These are phyloP conservation scores for Penicillium riverlandense DNA, from an alignment of 495 filamentous ascomycete species.

Conservation along the genomic window DNA sequence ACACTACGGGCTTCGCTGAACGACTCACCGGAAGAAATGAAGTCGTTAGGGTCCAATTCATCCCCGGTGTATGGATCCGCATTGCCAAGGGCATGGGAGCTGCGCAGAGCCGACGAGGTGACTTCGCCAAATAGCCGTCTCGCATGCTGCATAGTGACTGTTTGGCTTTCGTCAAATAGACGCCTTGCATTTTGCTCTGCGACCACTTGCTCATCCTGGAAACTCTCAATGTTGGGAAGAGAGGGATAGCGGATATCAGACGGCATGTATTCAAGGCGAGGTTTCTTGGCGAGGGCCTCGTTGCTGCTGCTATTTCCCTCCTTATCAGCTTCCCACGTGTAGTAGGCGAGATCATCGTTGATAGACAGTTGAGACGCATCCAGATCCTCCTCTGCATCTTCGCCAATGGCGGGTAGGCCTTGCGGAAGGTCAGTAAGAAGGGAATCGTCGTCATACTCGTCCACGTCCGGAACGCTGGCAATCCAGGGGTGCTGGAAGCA, in stretches of 20 bases:
- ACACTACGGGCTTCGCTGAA: slow-evolving; percentile 32
- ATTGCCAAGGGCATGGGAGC: slow-evolving; percentile 46
- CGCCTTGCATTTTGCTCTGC: slow-evolving; percentile 34
- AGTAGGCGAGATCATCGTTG: slow-evolving; percentile 26
- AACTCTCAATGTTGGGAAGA: slow-evolving; percentile 36
- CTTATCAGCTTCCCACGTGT: slow-evolving; percentile 14
- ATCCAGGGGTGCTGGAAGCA: slow-evolving; percentile 68
- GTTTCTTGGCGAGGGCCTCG: slow-evolving; percentile 33
- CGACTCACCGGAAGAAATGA: slow-evolving; percentile 41
- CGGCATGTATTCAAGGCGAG: slow-evolving; percentile 24
- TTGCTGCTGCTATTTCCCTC: slow-evolving; percentile 25
- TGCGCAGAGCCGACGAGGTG: slow-evolving; percentile 59
- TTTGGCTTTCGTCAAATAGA: slow-evolving; percentile 37
- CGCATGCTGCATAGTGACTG: slow-evolving; percentile 19
- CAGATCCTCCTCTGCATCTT: slow-evolving; percentile 41
- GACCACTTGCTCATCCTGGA: slow-evolving; percentile 21
- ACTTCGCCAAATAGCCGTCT: slow-evolving; percentile 78
- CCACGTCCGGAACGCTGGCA: slow-evolving; percentile 29
- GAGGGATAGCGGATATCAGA: slow-evolving; percentile 34
- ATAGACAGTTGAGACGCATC: slow-evolving; percentile 61
- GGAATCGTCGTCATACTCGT: slow-evolving; percentile 41
- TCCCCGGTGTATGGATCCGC: slow-evolving; percentile 18
- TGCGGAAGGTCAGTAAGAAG: slow-evolving; percentile 46
- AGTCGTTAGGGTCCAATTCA: slow-evolving; percentile 22
- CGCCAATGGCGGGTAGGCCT: slow-evolving; percentile 34